A percentile compares a stretch with the other conserved stretches of the same genome.
Conservation (phyloP, 1,139 yeast species). For the Taphrina deformans region DNA sequence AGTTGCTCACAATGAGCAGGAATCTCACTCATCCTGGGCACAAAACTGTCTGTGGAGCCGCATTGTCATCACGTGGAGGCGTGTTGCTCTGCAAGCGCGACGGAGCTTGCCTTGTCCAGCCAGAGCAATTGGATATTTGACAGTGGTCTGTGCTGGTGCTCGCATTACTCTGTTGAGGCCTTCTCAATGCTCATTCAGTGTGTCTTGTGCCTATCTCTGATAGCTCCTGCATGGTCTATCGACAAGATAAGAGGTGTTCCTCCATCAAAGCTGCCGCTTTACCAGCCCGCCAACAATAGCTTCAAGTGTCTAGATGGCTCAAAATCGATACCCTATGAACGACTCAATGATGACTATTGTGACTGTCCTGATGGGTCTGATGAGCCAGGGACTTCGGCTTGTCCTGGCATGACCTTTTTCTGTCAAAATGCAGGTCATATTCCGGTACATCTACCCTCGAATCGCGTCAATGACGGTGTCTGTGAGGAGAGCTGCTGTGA, state of each 20-base stretch:
- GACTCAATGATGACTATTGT: constrained; percentile 67
- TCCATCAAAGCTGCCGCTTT: constrained; percentile 18
- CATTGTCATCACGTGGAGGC: background rate
- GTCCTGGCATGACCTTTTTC: constrained; percentile 61
- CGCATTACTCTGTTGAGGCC: background rate
- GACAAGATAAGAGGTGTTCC: constrained; percentile 17
- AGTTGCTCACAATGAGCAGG: background rate
- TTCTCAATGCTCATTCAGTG: background rate
- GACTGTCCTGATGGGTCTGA: constrained; percentile 99
- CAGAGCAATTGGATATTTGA: too few species aligned
- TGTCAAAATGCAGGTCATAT: constrained; percentile 74
- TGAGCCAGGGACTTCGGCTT: constrained; percentile 94
- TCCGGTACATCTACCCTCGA: constrained; percentile 44
- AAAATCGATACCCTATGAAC: constrained; percentile 25
- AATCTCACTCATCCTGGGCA: background rate
- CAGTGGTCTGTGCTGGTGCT: background rate
- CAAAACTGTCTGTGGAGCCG: background rate
- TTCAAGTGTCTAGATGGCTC: constrained; percentile 34
- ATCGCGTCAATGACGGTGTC: constrained; percentile 74
- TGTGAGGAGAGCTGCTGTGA: constrained; percentile 94
- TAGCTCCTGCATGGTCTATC: background rate
- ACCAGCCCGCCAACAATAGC: background rate
- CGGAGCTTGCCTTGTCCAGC: too few species aligned
- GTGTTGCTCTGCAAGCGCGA: too few species aligned
- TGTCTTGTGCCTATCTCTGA: background rate